Percentiles rank a stretch among this genome's conserved stretches.
Evolutionary conservation across 2,329 filamentous ascomycete genomes (phyloP).

Genomic region (Sordariomycetes sp.): DNA sequence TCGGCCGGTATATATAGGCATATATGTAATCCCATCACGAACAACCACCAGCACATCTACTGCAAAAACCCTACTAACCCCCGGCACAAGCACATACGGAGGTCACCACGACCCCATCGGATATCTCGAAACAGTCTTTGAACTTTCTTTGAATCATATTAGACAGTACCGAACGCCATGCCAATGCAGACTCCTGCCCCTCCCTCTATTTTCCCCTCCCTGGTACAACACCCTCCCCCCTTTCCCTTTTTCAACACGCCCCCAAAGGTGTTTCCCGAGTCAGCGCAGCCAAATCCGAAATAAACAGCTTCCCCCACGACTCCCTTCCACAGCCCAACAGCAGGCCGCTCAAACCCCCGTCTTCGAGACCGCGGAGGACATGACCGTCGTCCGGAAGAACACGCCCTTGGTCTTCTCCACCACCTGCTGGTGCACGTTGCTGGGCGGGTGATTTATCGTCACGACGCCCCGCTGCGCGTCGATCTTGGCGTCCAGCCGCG

Average conservation of each 20-base stretch:
- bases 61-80: too few species aligned
- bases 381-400: conserved; percentile 95
- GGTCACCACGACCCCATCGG: too few species aligned
- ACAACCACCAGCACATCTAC: too few species aligned
- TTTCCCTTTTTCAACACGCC: background rate
- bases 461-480: conserved; percentile 98
- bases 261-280: background rate
- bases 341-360: conserved; percentile 16
- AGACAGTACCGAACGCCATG: conserved; percentile 1
- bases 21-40: too few species aligned
- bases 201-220: background rate
- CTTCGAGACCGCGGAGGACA: conserved; percentile 57
- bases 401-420: conserved; percentile 98
- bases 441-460: conserved; percentile 98
- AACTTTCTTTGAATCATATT: background rate
- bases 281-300: background rate
- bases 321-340: too few species aligned
- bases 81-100: too few species aligned
- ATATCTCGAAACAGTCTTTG: background rate
- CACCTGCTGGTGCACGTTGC: conserved; percentile 97
- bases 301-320: background rate
- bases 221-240: background rate
- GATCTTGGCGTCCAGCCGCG: conserved; percentile 95
- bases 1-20: too few species aligned
- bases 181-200: background rate